phyloP scores from a whole-genome alignment of 192 early-diverging fungal genomes.

The Pilaira anomala region DNA sequence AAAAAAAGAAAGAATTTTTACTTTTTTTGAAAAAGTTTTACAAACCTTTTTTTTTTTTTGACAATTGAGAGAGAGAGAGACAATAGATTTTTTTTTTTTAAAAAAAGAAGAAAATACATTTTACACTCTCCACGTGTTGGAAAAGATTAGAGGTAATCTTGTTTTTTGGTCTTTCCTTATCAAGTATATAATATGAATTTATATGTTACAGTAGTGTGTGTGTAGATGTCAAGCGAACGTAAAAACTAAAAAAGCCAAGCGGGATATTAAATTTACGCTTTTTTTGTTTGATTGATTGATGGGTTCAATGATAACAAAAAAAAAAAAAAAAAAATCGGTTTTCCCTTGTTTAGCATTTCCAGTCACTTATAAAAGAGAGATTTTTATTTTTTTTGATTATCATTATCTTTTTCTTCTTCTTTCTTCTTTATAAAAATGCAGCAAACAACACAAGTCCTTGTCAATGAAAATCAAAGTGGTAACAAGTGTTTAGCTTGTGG shows the following conservation, averaged over 20 bases:
- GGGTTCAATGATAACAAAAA: background rate
- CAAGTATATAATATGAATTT: background rate
- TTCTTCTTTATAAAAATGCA: background rate
- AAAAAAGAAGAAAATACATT: too few relatives aligned
- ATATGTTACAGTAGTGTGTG: background rate
- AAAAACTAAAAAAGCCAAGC: background rate
- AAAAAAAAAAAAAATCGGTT: conserved; percentile 8
- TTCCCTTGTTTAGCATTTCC: conserved; percentile 9
- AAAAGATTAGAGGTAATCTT: too few relatives aligned
- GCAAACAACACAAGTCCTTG: background rate
- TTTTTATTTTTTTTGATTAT: background rate
- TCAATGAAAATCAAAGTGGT: background rate
- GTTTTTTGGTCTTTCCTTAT: too few relatives aligned
- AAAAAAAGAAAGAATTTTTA: too few relatives aligned
- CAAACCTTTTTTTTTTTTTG: too few relatives aligned
- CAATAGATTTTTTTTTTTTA: too few relatives aligned
- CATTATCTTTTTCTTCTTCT: background rate
- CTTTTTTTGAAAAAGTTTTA: too few relatives aligned
- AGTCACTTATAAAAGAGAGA: background rate
- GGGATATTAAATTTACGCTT: conserved; percentile 8
- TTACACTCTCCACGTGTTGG: too few relatives aligned
- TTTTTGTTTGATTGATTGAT: conserved; percentile 5
- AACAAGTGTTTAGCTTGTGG: background rate
- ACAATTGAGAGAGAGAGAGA: too few relatives aligned
- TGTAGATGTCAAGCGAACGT: background rate